These are phyloP conservation scores for Hawksworthiomyces lignivorus DNA, from an alignment of 2,329 filamentous ascomycete species.

Conservation along the genomic window DNA sequence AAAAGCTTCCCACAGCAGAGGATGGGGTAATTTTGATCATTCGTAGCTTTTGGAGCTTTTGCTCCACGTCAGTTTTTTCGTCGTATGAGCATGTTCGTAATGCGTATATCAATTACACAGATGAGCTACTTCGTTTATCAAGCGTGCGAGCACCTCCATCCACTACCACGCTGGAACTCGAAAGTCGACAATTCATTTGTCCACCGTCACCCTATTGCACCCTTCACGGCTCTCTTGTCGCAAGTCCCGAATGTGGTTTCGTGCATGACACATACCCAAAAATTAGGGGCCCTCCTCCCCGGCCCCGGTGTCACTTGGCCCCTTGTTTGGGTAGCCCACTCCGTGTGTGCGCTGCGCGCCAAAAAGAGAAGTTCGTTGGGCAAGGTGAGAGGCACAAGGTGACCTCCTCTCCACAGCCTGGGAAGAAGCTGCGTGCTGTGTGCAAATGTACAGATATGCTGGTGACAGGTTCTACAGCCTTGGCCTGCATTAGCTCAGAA, in stretches of 20 bases:
- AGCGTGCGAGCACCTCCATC: no score
- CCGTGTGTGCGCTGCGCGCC: not conserved
- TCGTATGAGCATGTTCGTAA: no score
- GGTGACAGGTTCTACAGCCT: not conserved
- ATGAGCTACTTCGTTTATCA: no score
- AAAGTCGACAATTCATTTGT: not conserved
- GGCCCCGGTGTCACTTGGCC: conserved; percentile 7
- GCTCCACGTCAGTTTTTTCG: no score
- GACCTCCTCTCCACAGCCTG: not conserved
- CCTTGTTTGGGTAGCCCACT: conserved; percentile 1
- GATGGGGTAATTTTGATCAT: no score
- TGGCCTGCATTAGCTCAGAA: not conserved
- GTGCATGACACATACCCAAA: conserved; percentile 8
- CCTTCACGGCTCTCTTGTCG: not conserved
- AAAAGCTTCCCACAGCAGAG: no score
- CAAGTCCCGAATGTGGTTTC: conserved; percentile 7
- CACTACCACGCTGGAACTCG: no score
- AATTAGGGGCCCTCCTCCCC: conserved; percentile 8
- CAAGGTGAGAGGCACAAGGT: not conserved
- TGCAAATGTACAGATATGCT: not conserved
- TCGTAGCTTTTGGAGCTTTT: no score
- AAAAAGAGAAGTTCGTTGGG: not conserved
- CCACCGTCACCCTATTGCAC: not conserved
- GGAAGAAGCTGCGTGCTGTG: not conserved
- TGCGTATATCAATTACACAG: no score